Evolutionary conservation across 1,284 basidiomycete genomes (phyloP).

Genomic region (Marasmius tenuissimus): DNA sequence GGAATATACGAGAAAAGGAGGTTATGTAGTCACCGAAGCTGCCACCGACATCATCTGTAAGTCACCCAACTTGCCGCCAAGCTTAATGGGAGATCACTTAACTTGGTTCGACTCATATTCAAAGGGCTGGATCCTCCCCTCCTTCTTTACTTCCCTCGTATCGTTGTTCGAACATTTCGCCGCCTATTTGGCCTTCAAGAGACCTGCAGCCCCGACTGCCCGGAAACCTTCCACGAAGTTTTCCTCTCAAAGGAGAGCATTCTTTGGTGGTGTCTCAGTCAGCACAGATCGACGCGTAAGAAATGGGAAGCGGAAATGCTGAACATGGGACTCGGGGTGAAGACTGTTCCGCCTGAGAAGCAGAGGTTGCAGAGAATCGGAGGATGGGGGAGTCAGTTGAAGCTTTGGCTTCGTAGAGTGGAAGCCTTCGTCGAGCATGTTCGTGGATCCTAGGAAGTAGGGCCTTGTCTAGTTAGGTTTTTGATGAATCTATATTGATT

Average conservation of each 20-base stretch:
- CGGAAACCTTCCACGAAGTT: conserved; percentile 38
- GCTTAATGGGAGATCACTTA: too few species aligned
- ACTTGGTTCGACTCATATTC: background rate
- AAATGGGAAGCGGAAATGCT: conserved; percentile 26
- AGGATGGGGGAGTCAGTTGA: conserved; percentile 38
- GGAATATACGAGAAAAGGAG: conserved; percentile 31
- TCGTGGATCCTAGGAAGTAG: too few species aligned
- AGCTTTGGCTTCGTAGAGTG: conserved; percentile 35
- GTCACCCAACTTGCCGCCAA: conserved; percentile 17
- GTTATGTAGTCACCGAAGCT: conserved; percentile 32
- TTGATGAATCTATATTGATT: too few species aligned
- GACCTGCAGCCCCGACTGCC: conserved; percentile 55
- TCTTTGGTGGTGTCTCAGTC: conserved; percentile 54
- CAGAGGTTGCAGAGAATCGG: conserved; percentile 46
- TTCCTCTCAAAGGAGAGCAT: conserved; percentile 57
- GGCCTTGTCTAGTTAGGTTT: too few species aligned
- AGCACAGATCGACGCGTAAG: conserved; percentile 36
- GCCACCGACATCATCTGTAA: conserved; percentile 64
- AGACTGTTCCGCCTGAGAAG: conserved; percentile 19
- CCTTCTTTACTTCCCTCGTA: conserved; percentile 53
- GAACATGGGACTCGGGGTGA: conserved; percentile 27
- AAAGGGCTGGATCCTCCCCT: conserved; percentile 68
- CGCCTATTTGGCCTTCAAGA: conserved; percentile 41
- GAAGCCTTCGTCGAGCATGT: conserved; percentile 23
- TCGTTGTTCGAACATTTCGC: conserved; percentile 49